Percentiles rank a stretch among this genome's conserved stretches.
Evolutionary conservation across 2,329 filamentous ascomycete species (phyloP).

Genomic region (Aspergillus cejpii): DNA sequence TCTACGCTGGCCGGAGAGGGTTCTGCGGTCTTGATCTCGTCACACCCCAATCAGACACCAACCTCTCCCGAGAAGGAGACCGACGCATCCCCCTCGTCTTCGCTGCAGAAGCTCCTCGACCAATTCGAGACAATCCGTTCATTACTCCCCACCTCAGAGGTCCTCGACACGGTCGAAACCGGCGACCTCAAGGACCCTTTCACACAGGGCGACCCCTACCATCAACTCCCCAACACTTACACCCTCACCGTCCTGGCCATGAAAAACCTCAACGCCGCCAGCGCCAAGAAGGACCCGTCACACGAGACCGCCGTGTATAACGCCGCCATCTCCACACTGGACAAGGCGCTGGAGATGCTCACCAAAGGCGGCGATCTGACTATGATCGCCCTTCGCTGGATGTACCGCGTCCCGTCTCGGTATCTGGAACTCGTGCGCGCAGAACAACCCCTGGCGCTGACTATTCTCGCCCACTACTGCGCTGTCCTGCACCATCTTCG

Average conservation of each 20-base stretch:
- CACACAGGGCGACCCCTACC: background rate
- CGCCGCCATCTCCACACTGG: slow-evolving; percentile 5
- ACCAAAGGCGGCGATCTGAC: slow-evolving; percentile 6
- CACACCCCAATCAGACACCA: background rate
- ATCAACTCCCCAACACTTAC: slow-evolving; percentile 2
- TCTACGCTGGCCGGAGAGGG: background rate
- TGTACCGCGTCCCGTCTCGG: slow-evolving; percentile 2
- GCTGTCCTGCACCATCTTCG: slow-evolving; percentile 9
- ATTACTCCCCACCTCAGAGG: background rate
- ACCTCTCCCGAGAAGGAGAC: background rate
- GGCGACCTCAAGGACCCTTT: background rate
- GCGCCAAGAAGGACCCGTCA: background rate
- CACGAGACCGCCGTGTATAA: slow-evolving; percentile 1
- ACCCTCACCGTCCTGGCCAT: slow-evolving; percentile 5
- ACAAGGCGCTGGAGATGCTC: slow-evolving; percentile 5
- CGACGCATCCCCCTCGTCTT: background rate
- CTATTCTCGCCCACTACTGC: slow-evolving; percentile 9
- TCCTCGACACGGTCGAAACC: background rate
- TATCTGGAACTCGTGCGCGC: slow-evolving; percentile 5
- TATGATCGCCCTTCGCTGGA: slow-evolving; percentile 6
- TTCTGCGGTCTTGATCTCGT: background rate
- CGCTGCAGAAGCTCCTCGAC: background rate
- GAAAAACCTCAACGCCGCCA: slow-evolving; percentile 3
- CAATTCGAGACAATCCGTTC: background rate
- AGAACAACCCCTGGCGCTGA: slow-evolving; percentile 5